Base-by-base conservation (phyloP, 768 basidiomycete species). In the Calvatia gigantea region DNA sequence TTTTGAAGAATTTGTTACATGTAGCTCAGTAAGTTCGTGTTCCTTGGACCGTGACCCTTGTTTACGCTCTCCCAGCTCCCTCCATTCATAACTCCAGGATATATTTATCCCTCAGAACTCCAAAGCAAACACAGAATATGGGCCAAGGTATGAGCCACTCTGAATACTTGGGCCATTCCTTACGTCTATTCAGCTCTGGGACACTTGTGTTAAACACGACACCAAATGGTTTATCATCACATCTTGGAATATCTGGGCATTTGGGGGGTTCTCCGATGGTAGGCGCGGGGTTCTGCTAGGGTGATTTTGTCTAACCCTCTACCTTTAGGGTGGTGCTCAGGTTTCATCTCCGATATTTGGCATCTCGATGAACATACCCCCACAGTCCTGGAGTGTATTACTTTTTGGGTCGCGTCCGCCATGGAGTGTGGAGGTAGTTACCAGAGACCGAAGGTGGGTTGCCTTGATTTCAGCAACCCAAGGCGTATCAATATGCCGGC, bases 231-330 rank as follows among this genome's bases (percentile, higher is more conserved):
- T 85, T 50, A 75, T 84, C 14, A 62, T 86, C 49, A 84, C 83
- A 5, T 80, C 79, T 3, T 86, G 84, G 62, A 74, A 77, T 43
- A 74, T 80, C 14, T 86, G 84, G 84, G 70, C 79, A 5, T 85
- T 85, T 60, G 84, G 84, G 4, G 75, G 70, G 19, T 85, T 85
- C 62, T 81, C 82, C n/a, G 65, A 68, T 62, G 80, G 84, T 83
- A 64, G 47, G 58, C 41, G 35, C 25, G 17, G 25, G 21, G 7
- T 21, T 21, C 2, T 7, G 25, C 21, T 42, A 11, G 19, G 4
- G 21, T 14, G 41, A 11, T 21, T 21, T 25, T 11, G 14, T 37
- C 37, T 42, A n/a, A 35, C 9, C 45, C 51, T 32, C 28, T 37
- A 37, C 23, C 54, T 32, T 59, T 51, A 86, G 84, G 80, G 19